Conservation (phyloP, 768 basidiomycete genomes). For the Leccinellum albellum region DNA sequence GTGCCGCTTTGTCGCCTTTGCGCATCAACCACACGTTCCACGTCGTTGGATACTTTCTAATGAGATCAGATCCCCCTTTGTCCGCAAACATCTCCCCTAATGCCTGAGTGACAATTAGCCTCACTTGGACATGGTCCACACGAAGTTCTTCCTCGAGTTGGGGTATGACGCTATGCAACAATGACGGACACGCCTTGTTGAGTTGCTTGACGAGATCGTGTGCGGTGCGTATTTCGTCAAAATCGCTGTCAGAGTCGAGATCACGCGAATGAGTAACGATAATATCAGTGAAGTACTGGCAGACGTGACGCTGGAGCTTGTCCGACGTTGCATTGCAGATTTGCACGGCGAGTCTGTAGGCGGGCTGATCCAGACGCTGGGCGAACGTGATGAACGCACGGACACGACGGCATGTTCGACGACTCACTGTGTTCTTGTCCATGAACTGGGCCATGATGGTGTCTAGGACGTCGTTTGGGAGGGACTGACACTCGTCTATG, state of each 20-base stretch:
- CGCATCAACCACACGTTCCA: slow-evolving; percentile 85
- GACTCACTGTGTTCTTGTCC: slow-evolving; percentile 68
- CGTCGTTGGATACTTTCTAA: slow-evolving; percentile 73
- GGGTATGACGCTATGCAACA: slow-evolving; percentile 88
- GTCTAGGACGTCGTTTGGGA: slow-evolving; percentile 81
- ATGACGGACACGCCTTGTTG: slow-evolving; percentile 70
- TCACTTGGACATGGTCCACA: slow-evolving; percentile 65
- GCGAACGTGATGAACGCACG: slow-evolving; percentile 2
- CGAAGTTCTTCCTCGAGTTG: slow-evolving; percentile 89
- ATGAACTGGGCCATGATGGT: slow-evolving; percentile 81
- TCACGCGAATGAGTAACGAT: slow-evolving; percentile 56
- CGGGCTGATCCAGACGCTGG: slow-evolving; percentile 67
- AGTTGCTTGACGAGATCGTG: slow-evolving; percentile 86
- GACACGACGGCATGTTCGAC: neutral
- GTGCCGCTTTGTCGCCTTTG: slow-evolving; percentile 67
- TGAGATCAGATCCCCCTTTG: slow-evolving; percentile 67
- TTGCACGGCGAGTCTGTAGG: slow-evolving; percentile 78
- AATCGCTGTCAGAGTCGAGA: slow-evolving; percentile 56
- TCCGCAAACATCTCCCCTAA: slow-evolving; percentile 91
- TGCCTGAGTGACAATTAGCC: slow-evolving; percentile 78
- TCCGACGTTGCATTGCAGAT: slow-evolving; percentile 82
- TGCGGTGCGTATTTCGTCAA: slow-evolving; percentile 65
- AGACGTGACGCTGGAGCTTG: slow-evolving; percentile 84
- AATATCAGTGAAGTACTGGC: slow-evolving; percentile 90
- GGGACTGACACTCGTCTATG: slow-evolving; percentile 76